Evolutionary conservation across 2,329 filamentous ascomycete genomes (phyloP), one percentile per base, ranked within the genome.

Genomic region (Xylariaceae sp.): DNA sequence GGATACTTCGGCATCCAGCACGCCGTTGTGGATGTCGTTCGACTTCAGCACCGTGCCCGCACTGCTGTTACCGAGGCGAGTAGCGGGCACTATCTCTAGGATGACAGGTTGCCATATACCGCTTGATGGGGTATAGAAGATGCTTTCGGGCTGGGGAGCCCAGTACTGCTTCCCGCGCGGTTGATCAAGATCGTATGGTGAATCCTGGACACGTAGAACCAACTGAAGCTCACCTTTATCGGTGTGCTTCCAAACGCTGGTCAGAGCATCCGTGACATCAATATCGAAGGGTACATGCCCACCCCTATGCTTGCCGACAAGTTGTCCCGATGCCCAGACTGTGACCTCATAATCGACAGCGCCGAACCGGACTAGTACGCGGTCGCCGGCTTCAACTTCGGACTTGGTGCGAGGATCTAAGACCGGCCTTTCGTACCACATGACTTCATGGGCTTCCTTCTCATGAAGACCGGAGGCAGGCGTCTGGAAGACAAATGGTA

Each of bases 111-210:
- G 82, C 82, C 82, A 84, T 58, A 84, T 82, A 23, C 82, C 82
- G 34, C 79, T 80, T 7, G 80, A 81, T 0, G 82, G 82, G 0
- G 80, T 83, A 66, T 84, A 84, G 66, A 83, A 84, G 65, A 84
- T 84, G 55, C 79, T 82, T 69, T 86, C 82, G 0, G 83, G 82
- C 69, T 83, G 77, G 1, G 81, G 80, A 2, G 77, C 79, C 83
- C 83, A 86, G 67, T 85, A 86, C 71, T 89, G 86, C 70, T 89
- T 89, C 0, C 86, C 86, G 37, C 86, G 77, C 1, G 84, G 86
- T 69, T 88, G 86, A 0, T 81, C 80, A 6, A 88, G 73, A 61
- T 88, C 86, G 60, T 80, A 82, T 0, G 85, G 82, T 0, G 85
- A 88, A 70, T 88, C 86, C 45, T 80, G 81, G 0, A 87, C 82